phyloP scores from a whole-genome alignment of 768 basidiomycete species.

The Termitomyces bulborhizus region DNA sequence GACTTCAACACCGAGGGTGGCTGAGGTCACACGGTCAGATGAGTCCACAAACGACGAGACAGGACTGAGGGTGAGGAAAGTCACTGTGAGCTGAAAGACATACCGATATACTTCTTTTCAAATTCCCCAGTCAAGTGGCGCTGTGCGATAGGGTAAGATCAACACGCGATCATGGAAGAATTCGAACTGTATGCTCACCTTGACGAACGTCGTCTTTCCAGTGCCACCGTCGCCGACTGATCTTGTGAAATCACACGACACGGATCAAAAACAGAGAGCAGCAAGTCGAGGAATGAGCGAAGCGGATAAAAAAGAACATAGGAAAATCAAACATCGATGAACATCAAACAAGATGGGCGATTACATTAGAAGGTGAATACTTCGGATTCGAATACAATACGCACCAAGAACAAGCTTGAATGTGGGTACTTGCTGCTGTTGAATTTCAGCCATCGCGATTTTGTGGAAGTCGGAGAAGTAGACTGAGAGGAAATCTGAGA shows the following conservation, averaged over 20 bases:
- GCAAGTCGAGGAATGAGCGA: constrained; percentile 5
- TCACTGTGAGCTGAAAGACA: constrained; percentile 21
- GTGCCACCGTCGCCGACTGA: constrained; percentile 95
- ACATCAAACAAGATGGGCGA: constrained; percentile 22
- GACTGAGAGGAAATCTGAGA: constrained; percentile 21
- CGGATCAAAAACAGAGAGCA: constrained; percentile 12
- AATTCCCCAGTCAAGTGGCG: constrained; percentile 99
- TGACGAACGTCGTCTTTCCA: constrained; percentile 98
- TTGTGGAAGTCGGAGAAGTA: constrained; percentile 8
- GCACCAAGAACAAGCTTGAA: constrained; percentile 99
- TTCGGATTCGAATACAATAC: constrained; percentile 20
- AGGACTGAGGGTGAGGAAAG: constrained; percentile 13
- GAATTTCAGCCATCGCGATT: constrained; percentile 14
- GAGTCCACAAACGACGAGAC: constrained; percentile 9
- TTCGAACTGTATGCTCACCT: constrained; percentile 45
- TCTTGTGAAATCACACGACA: constrained; percentile 9
- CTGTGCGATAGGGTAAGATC: constrained; percentile 47
- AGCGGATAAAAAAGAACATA: constrained; percentile 13
- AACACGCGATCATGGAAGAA: constrained; percentile 44
- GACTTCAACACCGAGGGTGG: constrained; percentile 99
- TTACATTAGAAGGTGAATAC: constrained; percentile 21
- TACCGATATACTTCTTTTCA: constrained; percentile 99
- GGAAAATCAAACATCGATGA: constrained; percentile 48
- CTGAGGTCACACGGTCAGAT: constrained; percentile 33
- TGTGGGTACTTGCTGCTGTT: constrained; percentile 57